Conservation (phyloP, 441 rosid species). For the Eugenia klotzschiana region DNA sequence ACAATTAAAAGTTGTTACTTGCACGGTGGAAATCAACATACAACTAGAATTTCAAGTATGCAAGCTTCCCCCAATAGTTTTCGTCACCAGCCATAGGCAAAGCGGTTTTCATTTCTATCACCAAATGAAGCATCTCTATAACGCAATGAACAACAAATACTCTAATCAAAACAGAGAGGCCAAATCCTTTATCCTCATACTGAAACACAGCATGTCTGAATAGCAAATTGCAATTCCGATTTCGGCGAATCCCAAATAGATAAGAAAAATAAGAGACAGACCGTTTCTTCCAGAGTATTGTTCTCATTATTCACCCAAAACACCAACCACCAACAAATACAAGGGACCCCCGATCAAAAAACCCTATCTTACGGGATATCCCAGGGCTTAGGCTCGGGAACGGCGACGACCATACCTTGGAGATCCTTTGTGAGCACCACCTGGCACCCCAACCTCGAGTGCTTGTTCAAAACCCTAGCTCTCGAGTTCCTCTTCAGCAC, state of each 20-base stretch:
- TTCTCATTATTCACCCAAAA: background rate
- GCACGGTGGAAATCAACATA: too few relatives aligned
- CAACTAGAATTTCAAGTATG: background rate
- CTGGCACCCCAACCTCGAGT: conserved; percentile 82
- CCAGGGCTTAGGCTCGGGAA: conserved; percentile 94
- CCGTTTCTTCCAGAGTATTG: background rate
- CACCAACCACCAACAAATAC: background rate
- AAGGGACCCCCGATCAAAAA: background rate
- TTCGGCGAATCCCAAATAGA: background rate
- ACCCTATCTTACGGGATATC: conserved; percentile 52
- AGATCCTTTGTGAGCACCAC: conserved; percentile 59
- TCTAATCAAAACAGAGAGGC: background rate
- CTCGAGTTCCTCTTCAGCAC: conserved; percentile 66
- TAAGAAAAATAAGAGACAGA: background rate
- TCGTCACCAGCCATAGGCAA: background rate
- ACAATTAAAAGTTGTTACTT: too few relatives aligned
- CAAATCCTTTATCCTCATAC: background rate
- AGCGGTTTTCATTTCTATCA: background rate
- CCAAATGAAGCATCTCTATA: background rate
- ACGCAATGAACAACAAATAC: rapidly evolving
- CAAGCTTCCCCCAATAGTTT: background rate
- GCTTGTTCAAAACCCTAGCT: conserved; percentile 71
- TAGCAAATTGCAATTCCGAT: background rate
- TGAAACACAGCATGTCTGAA: background rate
- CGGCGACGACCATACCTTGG: conserved; percentile 92